Evolutionary conservation across 208 protist species (phyloP), one percentile per base, ranked within the genome.

Genomic region (Crithidia bombi): DNA sequence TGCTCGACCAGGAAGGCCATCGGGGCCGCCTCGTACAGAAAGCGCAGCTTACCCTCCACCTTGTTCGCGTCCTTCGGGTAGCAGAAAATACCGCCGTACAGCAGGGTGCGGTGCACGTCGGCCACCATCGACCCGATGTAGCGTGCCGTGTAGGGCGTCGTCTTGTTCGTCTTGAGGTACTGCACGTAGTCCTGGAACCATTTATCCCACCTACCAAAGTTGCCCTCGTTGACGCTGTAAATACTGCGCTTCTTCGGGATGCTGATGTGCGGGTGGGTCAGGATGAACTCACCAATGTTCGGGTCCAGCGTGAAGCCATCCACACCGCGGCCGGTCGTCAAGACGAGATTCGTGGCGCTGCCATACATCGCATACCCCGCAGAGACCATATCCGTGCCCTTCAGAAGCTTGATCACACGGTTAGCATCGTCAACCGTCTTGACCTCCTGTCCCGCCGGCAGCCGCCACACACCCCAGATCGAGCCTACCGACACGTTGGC

Each of bases 41-140:
- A 86, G 49, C 98, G 96, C 55, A 99, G 83, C 83, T 99, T 99
- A 35, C 98, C 98, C 35, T 98, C 90, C 52, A 83, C 73, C 78
- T 87, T 96, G 49, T 90, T 91, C 0, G 71, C 75, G 69, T 98
- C 97, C 23, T 73, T 91, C 25, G 98, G 97, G 81, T 99, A 99
- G 75, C 97, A 96, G 82, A 99, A 99, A 64, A 99, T 98, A 66
- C 98, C 98, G 23, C 98, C 98, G 79, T 99, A 99, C 6, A 99
- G 82, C 7, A 99, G 75, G 11, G 98, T 99, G 59, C 98, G 89
- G 86, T 99, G 97, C n/a, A 99, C 89, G 76, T 99, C 98, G 33
- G 91, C 96, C n/a, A 98, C 96, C 96, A 98, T 98, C 35, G 85
- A 94, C 43, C 96, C 94, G 51, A 97, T 95, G 80, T 98, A 98